These are phyloP conservation scores for Meredithiella fracta DNA, from an alignment of 2,329 filamentous ascomycete species.

Conservation along the genomic window DNA sequence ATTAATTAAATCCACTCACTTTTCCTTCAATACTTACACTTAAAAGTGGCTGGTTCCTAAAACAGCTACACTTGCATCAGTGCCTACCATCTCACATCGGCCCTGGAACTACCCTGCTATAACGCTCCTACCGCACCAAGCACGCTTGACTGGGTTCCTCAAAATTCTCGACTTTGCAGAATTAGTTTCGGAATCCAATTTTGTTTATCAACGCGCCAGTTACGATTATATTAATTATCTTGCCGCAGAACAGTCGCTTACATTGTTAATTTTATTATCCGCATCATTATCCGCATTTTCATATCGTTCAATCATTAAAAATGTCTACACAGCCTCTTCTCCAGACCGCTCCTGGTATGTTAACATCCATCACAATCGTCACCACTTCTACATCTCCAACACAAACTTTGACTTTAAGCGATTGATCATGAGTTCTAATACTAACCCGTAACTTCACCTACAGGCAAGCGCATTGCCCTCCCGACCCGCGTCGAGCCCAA, in stretches of 20 bases:
- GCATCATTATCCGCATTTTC: not conserved
- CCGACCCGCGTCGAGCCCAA: conserved; percentile 97
- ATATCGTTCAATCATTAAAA: conserved; percentile 13
- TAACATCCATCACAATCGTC: not conserved
- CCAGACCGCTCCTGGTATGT: conserved; percentile 74
- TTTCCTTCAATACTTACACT: too few species aligned
- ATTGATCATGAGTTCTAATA: not conserved
- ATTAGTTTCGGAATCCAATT: not conserved
- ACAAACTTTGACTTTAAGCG: too few species aligned
- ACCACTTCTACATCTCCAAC: not conserved
- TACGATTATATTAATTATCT: not conserved
- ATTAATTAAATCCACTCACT: too few species aligned
- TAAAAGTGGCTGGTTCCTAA: too few species aligned
- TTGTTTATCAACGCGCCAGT: not conserved
- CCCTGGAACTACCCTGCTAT: too few species aligned
- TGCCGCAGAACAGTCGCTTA: not conserved
- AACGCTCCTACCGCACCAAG: not conserved
- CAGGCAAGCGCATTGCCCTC: conserved; percentile 95
- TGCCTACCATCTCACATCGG: too few species aligned
- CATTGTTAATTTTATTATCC: conserved; percentile 15
- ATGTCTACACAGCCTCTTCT: conserved; percentile 95
- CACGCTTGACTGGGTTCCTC: not conserved
- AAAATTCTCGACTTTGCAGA: not conserved
- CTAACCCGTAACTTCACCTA: not conserved
- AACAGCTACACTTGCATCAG: too few species aligned